Conservation (phyloP, 108 stramenopile species). For the Nannochloropsis salina region DNA sequence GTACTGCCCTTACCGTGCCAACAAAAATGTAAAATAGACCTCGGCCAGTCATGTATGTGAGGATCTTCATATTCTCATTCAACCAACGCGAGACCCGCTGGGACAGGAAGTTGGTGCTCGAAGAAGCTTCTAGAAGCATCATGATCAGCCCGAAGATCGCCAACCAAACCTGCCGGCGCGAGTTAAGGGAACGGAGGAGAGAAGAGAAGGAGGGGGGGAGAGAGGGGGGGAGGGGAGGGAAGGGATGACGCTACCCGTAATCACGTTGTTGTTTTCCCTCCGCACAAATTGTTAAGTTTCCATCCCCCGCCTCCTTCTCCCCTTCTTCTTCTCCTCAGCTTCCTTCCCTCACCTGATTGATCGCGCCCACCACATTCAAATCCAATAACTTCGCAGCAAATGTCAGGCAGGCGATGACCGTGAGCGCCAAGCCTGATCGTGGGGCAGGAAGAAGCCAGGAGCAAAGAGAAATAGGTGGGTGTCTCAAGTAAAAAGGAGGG, state of each 20-base stretch:
- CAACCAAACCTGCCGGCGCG: not conserved
- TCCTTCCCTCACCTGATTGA: slow-evolving; percentile 19
- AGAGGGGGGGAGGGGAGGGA: not conserved
- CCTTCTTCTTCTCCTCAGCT: not conserved
- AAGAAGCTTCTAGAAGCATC: slow-evolving; percentile 2
- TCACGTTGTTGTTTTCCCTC: not conserved
- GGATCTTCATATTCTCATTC: slow-evolving; percentile 1
- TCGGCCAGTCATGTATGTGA: not conserved
- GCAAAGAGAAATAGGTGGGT: not conserved
- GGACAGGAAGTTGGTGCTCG: not conserved
- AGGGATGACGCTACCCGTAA: not conserved
- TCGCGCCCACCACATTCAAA: slow-evolving; percentile 1
- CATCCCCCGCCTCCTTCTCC: not conserved
- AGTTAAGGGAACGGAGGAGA: too few species aligned
- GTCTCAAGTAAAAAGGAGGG: not conserved
- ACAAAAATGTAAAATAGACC: not conserved
- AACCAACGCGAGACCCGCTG: not conserved
- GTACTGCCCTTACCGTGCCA: not conserved
- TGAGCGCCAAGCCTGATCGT: not conserved
- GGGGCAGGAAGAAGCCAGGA: too few species aligned
- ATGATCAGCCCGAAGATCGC: not conserved
- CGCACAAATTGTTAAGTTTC: not conserved
- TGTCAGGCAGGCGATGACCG: slow-evolving; percentile 7
- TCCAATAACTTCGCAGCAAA: not conserved
- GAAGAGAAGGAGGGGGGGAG: not conserved